Base-by-base conservation (phyloP, 768 basidiomycete genomes). In the Xerocomus brunneocitrinus region DNA sequence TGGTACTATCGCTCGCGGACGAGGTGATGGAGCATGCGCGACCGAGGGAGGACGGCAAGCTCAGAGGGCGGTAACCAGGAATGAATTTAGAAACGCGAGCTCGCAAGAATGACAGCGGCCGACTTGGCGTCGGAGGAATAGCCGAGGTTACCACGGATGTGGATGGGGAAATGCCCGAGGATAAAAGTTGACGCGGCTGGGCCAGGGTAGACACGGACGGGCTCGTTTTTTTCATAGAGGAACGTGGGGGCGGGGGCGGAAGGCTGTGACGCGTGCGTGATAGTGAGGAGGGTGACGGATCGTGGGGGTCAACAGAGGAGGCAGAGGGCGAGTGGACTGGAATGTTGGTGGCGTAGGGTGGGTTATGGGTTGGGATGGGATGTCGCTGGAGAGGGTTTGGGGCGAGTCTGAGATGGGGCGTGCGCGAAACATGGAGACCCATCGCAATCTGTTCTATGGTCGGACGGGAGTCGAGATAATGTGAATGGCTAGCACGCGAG, bases 381-480 rank as follows among this genome's bases (percentile, higher is more conserved):
- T 64, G 52, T 27, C 62, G 58, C 10, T 58, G 67, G 39, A 52
- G 60, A 13, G 64, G 47, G 40, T 49, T 58, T 8, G 52, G 32
- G 30, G 58, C 64, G 8, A 78, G 75, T 40, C 82, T 78, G 28
- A 89, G 69, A 64, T 89, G 87, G 4, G 87, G 87, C 1, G 87
- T 89, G 35, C 84, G 81, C 6, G 87, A 89, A 30, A 85, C 72
- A 67, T 89, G 87, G 24, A 89, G 75, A 19, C 87, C 87, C 86
- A 89, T 89, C 13, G 85, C 83, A 55, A 89, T 89, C 69, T 89
- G 87, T 61, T 85, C 82, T 38, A 87, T 77, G 44, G 82, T 84
- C 1, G 87, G 87, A 14, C 79, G 81, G 28, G 76, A 67, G 56
- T 76, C 73, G 45, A 64, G 65, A 55, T 71, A 62, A 54, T 71